A percentile compares a stretch with the other conserved stretches of the same genome.
phyloP scores from a whole-genome alignment of 2,329 filamentous ascomycete species.

The Pseudomassariella vexata region DNA sequence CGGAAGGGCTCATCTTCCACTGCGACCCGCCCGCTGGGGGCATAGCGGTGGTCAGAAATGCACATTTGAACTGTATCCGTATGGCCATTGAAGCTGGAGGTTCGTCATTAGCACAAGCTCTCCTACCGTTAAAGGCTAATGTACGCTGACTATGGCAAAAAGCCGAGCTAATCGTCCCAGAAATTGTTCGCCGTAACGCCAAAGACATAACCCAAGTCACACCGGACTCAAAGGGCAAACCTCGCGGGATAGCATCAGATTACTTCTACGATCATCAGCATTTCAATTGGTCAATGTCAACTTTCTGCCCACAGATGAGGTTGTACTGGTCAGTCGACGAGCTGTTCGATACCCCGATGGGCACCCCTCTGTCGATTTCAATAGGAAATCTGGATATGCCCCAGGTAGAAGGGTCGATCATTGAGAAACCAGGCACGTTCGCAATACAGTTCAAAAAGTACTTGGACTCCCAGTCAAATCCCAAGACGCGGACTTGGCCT shows the following conservation, averaged over 20 bases:
- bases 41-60: slow-evolving; percentile 37
- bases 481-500: slow-evolving; percentile 21
- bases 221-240: slow-evolving; percentile 16
- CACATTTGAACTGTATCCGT: slow-evolving; percentile 37
- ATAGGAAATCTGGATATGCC: slow-evolving; percentile 14
- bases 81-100: slow-evolving; percentile 42
- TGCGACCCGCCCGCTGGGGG: slow-evolving; percentile 37
- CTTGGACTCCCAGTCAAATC: slow-evolving; percentile 20
- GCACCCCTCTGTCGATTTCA: slow-evolving; percentile 16
- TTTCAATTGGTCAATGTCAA: slow-evolving; percentile 20
- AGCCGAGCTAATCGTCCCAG: slow-evolving; percentile 32
- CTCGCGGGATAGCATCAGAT: slow-evolving; percentile 23
- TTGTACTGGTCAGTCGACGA: slow-evolving; percentile 27
- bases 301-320: slow-evolving; percentile 30
- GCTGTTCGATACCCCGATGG: slow-evolving; percentile 26
- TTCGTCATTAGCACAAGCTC: slow-evolving; percentile 16
- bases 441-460: slow-evolving; percentile 16
- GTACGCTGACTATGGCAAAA: slow-evolving; percentile 10
- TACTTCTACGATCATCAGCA: slow-evolving; percentile 29
- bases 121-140: slow-evolving; percentile 10
- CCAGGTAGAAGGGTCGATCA: slow-evolving; percentile 17
- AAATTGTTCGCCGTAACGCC: slow-evolving; percentile 25
- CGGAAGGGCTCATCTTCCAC: slow-evolving; percentile 32
- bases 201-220: slow-evolving; percentile 19
- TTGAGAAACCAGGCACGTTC: slow-evolving; percentile 15